phyloP scores from a whole-genome alignment of 2,329 filamentous ascomycete species.

The Cordyceps militaris region DNA sequence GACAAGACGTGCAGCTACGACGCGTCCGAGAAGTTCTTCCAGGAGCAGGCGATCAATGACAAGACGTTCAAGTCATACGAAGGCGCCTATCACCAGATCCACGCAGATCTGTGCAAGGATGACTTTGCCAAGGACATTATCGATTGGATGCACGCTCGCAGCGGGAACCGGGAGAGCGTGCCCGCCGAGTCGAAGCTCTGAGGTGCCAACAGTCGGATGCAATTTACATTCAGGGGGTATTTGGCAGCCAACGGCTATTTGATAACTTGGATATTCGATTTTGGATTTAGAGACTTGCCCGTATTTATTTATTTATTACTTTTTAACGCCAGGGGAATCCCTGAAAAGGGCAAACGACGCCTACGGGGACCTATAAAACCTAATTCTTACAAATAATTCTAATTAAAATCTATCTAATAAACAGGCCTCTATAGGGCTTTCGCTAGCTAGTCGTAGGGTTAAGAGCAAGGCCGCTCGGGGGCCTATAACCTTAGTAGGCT shows the following conservation, averaged over 20 bases:
- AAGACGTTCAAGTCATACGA: slow-evolving; percentile 67
- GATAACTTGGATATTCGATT: not conserved
- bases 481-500: no score
- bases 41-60: slow-evolving; percentile 53
- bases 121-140: slow-evolving; percentile 53
- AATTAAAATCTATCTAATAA: no score
- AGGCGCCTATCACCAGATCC: slow-evolving; percentile 71
- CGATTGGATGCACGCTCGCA: slow-evolving; percentile 55
- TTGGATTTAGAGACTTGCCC: not conserved
- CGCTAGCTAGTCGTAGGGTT: no score
- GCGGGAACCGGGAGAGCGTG: slow-evolving; percentile 17
- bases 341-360: no score
- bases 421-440: no score
- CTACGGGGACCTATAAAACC: no score
- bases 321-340: not conserved
- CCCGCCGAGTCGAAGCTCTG: slow-evolving; percentile 32
- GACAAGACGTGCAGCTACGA: slow-evolving; percentile 64
- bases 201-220: not conserved
- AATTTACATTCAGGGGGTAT: not conserved
- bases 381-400: no score
- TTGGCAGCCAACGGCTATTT: no score
- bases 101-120: slow-evolving; percentile 50
- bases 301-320: not conserved
- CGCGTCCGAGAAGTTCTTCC: slow-evolving; percentile 57
- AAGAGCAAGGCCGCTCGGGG: no score